Evolutionary conservation across 2,329 filamentous ascomycete genomes (phyloP), one percentile per base, ranked within the genome.

Genomic region (Penicillium sp.): DNA sequence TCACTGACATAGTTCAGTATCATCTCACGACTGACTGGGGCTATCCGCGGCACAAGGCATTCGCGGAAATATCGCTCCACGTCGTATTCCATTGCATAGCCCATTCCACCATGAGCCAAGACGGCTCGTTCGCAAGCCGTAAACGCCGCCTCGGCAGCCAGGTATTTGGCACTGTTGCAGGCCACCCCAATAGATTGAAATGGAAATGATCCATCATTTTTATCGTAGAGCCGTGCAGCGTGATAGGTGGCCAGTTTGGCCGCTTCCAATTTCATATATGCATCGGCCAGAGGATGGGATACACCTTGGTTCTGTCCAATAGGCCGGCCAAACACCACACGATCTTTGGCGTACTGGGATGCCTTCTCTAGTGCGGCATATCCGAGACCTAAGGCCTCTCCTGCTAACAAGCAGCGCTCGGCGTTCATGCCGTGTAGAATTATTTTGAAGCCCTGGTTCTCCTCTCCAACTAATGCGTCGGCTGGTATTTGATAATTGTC

Each of bases 381-480:
- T 0, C 89, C 90, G 0, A 95, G 74, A 0, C 90, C 89, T 0
- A 94, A 77, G 0, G 90, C 89, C 73, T 94, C 89, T 23, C 89
- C 89, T 1, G 88, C 89, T 0, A 91, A 74, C 0, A 91, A 79
- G 65, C 87, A 89, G 2, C 88, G 79, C 68, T 91, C 88, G 0
- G 88, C 87, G 58, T 91, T 91, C 86, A 91, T 89, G 2, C 88
- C 87, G 62, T 90, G 86, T 23, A 91, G 79, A 47, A 91, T 83
- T 50, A 90, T 87, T 63, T 85, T 86, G 78, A 95, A 95, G 0
- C 90, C 90, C 52, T 88, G 79, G 5, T 85, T 85, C 68, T 94
- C 87, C 29, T 81, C 67, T 0, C 90, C 90, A 39, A 95, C 83
- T 0, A 93, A 74, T 0, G 83, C 77, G 38, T 83, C 77, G 0